Evolutionary conservation across 169 alveolate species (phyloP).

Genomic region (Miamiensis avidus): DNA sequence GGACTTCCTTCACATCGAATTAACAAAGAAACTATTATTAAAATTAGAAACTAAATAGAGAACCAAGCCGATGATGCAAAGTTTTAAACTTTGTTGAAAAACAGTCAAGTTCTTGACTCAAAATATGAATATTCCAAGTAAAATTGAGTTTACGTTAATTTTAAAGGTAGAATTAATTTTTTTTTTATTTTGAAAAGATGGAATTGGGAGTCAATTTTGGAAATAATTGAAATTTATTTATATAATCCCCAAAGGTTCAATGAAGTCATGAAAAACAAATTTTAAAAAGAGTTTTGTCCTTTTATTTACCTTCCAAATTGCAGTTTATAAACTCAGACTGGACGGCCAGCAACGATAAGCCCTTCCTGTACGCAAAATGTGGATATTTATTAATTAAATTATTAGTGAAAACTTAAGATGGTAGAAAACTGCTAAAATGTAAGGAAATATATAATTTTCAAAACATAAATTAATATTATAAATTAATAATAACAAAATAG

Average conservation of each 20-base stretch:
- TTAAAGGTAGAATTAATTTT: no score
- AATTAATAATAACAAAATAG: background rate
- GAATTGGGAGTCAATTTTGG: constrained; percentile 48
- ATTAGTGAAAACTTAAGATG: constrained; percentile 19
- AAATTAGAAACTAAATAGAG: constrained; percentile 38
- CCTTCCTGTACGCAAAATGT: constrained; percentile 31
- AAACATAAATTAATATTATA: background rate
- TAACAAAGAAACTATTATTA: constrained; percentile 41
- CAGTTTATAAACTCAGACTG: constrained; percentile 34
- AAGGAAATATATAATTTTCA: constrained; percentile 5
- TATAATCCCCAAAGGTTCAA: constrained; percentile 12
- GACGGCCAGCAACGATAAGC: constrained; percentile 17
- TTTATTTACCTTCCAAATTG: constrained; percentile 29
- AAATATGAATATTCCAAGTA: constrained; percentile 10
- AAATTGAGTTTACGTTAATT: no score
- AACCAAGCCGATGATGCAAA: constrained; percentile 33
- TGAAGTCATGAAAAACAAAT: constrained; percentile 30
- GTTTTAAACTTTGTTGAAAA: constrained; percentile 23
- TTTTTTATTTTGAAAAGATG: background rate
- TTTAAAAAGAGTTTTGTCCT: constrained; percentile 25
- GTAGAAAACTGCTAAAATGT: background rate
- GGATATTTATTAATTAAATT: constrained; percentile 40
- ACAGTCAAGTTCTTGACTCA: constrained; percentile 4
- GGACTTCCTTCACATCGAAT: constrained; percentile 45
- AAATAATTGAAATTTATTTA: constrained; percentile 30